Evolutionary conservation across 352 stramenopile species (phyloP), one percentile per base, ranked within the genome.

Genomic region (Blastocystis sp.): DNA sequence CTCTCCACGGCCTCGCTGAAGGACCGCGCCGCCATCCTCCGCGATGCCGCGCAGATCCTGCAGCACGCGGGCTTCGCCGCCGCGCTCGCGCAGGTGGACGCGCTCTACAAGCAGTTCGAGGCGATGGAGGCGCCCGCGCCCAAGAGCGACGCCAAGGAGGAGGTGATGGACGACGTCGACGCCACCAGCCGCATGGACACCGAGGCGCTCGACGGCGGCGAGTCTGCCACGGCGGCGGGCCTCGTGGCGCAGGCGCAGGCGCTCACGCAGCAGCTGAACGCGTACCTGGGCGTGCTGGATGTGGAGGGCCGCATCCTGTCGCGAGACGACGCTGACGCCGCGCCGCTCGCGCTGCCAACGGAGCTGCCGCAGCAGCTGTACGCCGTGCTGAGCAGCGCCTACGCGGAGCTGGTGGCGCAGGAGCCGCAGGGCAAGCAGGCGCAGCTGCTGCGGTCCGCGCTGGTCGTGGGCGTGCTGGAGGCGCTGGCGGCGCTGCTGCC

Each of bases 251-350:
- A 65, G 28, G 60, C 19, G 17, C 21, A 64, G 60, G 28, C 38
- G 2, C 28, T 64, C 0, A 48, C 71, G 17, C 71, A 65, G 38
- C n/a, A 81, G 53, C 38, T 81, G 14, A 21, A 60, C 7, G 52
- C 41, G 3, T 64, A 64, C 66, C 53, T 81, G 1, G 66, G 53
- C 41, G 71, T 81, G 28, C 11, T 81, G 19, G 71, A 81, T 21
- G 71, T 81, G 71, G n/a, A 53, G 2, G 48, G 48, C 3, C 71
- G 71, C 53, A n/a, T 81, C 21, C 52, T 81, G 21, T 62, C 71
- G 0, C 48, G 23, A 23, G 71, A 64, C 2, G 52, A 64, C 45
- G 14, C 64, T 9, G 11, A 17, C 60, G 5, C 11, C 17, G 4
- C 28, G 23, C 14, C 43, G 21, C 14, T 48, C 45, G 23, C 17